Conservation (phyloP, 352 stramenopile genomes). For the Phytophthora podocarpi region DNA sequence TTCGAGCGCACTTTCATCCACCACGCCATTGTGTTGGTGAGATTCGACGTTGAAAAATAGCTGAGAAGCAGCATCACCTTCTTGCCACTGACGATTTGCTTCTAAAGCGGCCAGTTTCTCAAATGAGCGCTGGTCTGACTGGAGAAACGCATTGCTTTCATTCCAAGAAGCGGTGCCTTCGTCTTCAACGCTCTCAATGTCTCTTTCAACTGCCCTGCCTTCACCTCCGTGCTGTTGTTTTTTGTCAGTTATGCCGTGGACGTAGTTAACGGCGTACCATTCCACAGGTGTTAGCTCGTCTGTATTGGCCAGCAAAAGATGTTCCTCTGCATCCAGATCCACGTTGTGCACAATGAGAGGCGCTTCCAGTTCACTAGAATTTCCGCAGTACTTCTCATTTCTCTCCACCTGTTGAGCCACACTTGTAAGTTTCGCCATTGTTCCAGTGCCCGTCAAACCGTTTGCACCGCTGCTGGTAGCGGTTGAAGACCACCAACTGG, state of each 20-base stretch:
- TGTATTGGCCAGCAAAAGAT: constrained; percentile 81
- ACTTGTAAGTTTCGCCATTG: constrained; percentile 35
- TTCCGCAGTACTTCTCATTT: constrained; percentile 53
- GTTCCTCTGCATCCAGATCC: constrained; percentile 81
- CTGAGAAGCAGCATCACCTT: constrained; percentile 42
- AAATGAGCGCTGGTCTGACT: constrained; percentile 47
- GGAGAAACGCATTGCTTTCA: constrained; percentile 21
- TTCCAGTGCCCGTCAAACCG: constrained; percentile 23
- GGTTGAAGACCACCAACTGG: constrained; percentile 67
- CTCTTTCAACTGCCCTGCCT: constrained; percentile 19
- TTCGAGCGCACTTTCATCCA: constrained; percentile 40
- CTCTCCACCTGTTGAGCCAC: constrained; percentile 47
- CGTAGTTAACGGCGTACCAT: constrained; percentile 86
- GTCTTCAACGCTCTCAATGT: constrained; percentile 19
- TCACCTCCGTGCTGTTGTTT: constrained; percentile 38
- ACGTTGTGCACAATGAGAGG: constrained; percentile 63
- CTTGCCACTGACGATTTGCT: constrained; percentile 45
- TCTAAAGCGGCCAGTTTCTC: constrained; percentile 45
- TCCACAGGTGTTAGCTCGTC: constrained; percentile 85
- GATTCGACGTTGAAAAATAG: constrained; percentile 45
- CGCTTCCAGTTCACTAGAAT: constrained; percentile 43
- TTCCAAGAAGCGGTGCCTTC: constrained; percentile 11
- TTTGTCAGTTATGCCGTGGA: constrained; percentile 67
- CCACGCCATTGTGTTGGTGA: not conserved
- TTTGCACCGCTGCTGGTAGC: constrained; percentile 40